A percentile compares a stretch with the other conserved stretches of the same genome.
These are phyloP conservation scores for Acidiella bohemica DNA, from an alignment of 495 filamentous ascomycete genomes.

Conservation along the genomic window DNA sequence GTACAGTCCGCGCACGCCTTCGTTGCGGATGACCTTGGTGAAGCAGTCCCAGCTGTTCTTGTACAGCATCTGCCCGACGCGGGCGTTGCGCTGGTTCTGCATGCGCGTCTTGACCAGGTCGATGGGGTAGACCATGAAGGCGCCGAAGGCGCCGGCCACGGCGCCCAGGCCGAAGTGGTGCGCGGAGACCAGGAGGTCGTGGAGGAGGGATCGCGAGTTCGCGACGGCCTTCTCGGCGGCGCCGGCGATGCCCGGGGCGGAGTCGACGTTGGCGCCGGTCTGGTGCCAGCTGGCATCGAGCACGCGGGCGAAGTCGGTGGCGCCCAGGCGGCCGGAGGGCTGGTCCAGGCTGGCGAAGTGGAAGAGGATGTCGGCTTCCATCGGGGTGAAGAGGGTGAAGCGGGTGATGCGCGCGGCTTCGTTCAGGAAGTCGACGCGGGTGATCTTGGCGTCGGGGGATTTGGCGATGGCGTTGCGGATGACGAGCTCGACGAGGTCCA, in stretches of 20 bases:
- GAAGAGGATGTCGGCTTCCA: conserved; percentile 98
- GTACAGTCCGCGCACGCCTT: conserved; percentile 80
- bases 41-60: conserved; percentile 94
- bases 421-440: conserved; percentile 84
- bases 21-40: conserved; percentile 79
- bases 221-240: conserved; percentile 35
- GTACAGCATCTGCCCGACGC: conserved; percentile 78
- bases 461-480: conserved; percentile 74
- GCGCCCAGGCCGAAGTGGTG: conserved; percentile 84
- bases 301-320: conserved; percentile 83
- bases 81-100: conserved; percentile 81
- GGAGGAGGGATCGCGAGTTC: conserved; percentile 40
- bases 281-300: conserved; percentile 82
- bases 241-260: conserved; percentile 26
- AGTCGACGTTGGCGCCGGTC: conserved; percentile 31
- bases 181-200: conserved; percentile 57
- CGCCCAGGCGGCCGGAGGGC: conserved; percentile 66
- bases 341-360: conserved; percentile 92
- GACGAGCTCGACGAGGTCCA: conserved; percentile 92
- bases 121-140: conserved; percentile 98
- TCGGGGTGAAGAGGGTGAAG: conserved; percentile 89
- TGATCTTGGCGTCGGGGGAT: conserved; percentile 82
- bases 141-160: conserved; percentile 88
- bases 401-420: conserved; percentile 80
- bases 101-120: conserved; percentile 97